A percentile compares a stretch with the other conserved stretches of the same genome.
Conservation (phyloP, 2,329 filamentous ascomycete genomes). For the Fusarium fracticaudum region DNA sequence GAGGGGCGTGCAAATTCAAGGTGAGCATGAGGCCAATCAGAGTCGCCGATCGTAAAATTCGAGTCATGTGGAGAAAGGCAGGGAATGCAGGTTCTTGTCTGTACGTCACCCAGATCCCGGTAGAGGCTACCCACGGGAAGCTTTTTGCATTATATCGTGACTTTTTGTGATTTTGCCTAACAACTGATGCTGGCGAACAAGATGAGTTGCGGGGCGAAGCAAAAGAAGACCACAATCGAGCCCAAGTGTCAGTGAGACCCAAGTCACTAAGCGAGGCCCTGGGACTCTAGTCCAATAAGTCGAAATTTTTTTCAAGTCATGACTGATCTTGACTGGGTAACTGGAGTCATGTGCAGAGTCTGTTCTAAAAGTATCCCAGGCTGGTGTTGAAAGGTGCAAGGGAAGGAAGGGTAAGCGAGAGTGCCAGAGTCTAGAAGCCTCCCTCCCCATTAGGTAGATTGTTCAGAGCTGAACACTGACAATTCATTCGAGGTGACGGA, state of each 20-base stretch:
- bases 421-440: conserved; percentile 22
- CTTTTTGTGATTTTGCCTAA: conserved; percentile 25
- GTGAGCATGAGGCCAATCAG: conserved; percentile 30
- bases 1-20: conserved; percentile 18
- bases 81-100: conserved; percentile 25
- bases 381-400: conserved; percentile 1
- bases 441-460: neutral
- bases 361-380: neutral
- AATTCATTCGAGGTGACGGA: conserved; percentile 36
- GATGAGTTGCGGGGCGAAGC: conserved; percentile 16
- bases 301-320: conserved; percentile 30
- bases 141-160: conserved; percentile 40
- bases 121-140: conserved; percentile 34
- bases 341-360: conserved; percentile 36
- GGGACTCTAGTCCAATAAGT: conserved; percentile 10
- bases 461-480: neutral
- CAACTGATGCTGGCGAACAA: conserved; percentile 2
- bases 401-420: conserved; percentile 14
- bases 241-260: conserved; percentile 4
- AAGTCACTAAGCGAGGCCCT: conserved; percentile 5
- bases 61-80: conserved; percentile 20
- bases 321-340: conserved; percentile 33
- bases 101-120: conserved; percentile 36
- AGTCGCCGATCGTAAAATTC: neutral
- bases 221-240: neutral